phyloP scores from a whole-genome alignment of 2,329 filamentous ascomycete species.

The Eurotiales sp. region DNA sequence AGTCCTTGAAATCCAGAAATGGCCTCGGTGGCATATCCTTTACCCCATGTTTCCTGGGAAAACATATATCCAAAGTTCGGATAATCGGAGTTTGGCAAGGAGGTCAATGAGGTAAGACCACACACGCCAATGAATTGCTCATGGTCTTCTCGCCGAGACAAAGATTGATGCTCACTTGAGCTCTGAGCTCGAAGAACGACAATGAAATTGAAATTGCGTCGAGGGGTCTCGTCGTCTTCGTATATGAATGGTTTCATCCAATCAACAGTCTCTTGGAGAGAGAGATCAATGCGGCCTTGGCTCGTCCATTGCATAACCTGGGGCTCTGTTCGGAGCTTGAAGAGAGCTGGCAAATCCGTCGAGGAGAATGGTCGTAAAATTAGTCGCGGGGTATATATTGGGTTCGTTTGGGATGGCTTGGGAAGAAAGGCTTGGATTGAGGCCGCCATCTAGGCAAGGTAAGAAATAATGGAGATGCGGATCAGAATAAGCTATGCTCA shows the following conservation, averaged over 20 bases:
- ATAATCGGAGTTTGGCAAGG: background rate
- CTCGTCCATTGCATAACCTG: conserved; percentile 6
- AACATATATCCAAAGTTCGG: conserved; percentile 8
- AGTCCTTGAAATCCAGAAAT: background rate
- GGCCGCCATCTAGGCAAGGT: background rate
- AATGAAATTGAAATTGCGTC: background rate
- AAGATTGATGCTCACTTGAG: background rate
- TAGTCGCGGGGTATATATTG: conserved; percentile 1
- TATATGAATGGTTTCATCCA: conserved; percentile 1
- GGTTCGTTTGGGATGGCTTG: background rate
- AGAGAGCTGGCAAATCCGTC: background rate
- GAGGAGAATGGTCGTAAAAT: background rate
- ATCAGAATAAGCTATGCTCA: no score
- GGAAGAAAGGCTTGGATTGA: background rate
- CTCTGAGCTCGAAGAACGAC: background rate
- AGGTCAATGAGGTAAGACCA: background rate
- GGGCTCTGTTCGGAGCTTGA: background rate
- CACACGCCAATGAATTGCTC: conserved; percentile 3
- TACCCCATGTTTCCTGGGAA: conserved; percentile 3
- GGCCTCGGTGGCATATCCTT: conserved; percentile 3
- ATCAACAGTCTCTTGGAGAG: background rate
- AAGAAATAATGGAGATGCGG: no score
- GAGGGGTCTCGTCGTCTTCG: background rate
- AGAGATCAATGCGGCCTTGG: background rate
- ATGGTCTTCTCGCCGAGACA: background rate